Percentiles rank a stretch among this genome's conserved stretches.
These are phyloP conservation scores for Acanthamoeba castellanii DNA, from an alignment of 208 protist species.

Conservation along the genomic window DNA sequence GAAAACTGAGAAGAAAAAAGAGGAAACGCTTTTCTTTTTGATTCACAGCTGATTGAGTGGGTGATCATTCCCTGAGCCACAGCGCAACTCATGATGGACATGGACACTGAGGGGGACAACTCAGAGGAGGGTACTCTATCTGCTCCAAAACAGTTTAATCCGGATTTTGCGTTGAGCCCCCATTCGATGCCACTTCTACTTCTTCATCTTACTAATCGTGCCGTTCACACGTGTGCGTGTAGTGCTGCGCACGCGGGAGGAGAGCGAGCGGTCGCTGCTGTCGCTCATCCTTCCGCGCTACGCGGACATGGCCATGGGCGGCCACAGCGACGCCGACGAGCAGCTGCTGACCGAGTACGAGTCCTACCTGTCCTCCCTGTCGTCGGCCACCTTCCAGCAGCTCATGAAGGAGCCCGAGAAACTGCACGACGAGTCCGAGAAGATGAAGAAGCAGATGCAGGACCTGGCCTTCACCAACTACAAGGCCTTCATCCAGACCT, in stretches of 20 bases:
- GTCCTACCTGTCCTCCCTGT: constrained; percentile 25
- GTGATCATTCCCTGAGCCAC: too few relatives aligned
- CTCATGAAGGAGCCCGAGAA: constrained; percentile 49
- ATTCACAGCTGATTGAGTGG: too few relatives aligned
- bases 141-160: too few relatives aligned
- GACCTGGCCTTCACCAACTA: constrained; percentile 77
- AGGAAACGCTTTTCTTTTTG: too few relatives aligned
- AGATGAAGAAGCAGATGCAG: constrained; percentile 75
- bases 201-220: neutral
- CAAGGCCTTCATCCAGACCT: constrained; percentile 79
- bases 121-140: too few relatives aligned
- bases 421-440: constrained; percentile 47
- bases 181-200: neutral
- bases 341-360: constrained; percentile 54
- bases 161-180: too few relatives aligned
- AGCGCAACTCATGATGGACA: too few relatives aligned
- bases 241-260: neutral
- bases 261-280: constrained; percentile 53
- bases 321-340: neutral
- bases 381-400: constrained; percentile 26
- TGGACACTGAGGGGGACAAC: too few relatives aligned
- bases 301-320: neutral
- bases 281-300: constrained; percentile 35
- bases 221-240: too few relatives aligned
- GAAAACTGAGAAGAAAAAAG: too few relatives aligned